Conservation (phyloP, 1,284 basidiomycete genomes). For the Ustilago bromivora region DNA sequence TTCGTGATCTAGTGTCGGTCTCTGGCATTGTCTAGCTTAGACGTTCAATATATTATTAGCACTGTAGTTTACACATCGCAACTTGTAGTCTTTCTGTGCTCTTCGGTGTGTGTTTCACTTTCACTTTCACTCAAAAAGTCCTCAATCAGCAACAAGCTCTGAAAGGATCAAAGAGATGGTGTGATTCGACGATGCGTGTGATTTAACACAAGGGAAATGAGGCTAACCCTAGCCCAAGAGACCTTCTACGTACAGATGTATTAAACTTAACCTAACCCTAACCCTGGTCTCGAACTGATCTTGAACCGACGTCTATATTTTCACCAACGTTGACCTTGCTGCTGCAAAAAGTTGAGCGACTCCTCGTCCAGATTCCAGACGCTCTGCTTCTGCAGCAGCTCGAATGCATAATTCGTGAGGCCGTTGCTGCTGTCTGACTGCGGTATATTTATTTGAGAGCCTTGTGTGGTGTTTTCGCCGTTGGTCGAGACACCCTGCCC, state of each 20-base stretch:
- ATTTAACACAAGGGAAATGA: not conserved
- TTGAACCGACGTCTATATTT: not conserved
- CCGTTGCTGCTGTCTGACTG: constrained; percentile 37
- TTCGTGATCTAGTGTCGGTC: constrained; percentile 53
- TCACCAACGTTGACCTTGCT: constrained; percentile 14
- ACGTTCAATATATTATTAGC: not conserved
- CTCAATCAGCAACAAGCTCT: no score
- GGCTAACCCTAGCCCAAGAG: not conserved
- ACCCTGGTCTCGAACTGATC: not conserved
- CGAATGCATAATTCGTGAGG: constrained; percentile 43
- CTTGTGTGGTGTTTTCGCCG: not conserved
- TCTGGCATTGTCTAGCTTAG: no score
- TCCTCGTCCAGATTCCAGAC: constrained; percentile 50
- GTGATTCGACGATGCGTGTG: not conserved
- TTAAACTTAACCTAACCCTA: not conserved
- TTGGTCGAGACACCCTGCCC: not conserved
- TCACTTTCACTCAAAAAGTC: no score
- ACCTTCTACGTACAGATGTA: not conserved
- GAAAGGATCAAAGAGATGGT: not conserved
- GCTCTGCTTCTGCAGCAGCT: constrained; percentile 48
- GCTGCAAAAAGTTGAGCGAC: constrained; percentile 37
- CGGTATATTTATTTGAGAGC: constrained; percentile 14
- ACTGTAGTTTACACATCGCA: not conserved
- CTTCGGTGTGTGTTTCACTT: not conserved
- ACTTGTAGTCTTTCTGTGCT: not conserved